A percentile compares a stretch with the other conserved stretches of the same genome.
phyloP scores from a whole-genome alignment of 192 early-diverging fungal species.

The Rhizophagus prolifer region DNA sequence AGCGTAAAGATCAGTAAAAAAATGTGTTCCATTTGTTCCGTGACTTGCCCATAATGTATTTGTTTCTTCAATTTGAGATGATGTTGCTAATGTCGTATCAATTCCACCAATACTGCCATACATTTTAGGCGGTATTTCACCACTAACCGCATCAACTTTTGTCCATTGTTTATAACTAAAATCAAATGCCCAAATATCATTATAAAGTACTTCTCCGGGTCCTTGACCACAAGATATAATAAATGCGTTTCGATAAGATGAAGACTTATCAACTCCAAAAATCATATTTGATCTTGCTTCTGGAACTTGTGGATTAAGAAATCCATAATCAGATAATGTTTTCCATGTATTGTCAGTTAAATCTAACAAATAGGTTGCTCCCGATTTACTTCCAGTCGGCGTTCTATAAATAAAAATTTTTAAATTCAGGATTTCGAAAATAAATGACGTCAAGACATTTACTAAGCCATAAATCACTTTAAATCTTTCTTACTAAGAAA shows the following conservation, averaged over 20 bases:
- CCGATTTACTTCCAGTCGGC: background rate
- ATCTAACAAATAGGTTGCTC: slow-evolving; percentile 9
- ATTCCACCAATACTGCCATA: slow-evolving; percentile 20
- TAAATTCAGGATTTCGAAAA: background rate
- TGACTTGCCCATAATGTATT: slow-evolving; percentile 17
- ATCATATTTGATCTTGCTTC: slow-evolving; percentile 11
- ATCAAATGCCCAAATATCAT: slow-evolving; percentile 25
- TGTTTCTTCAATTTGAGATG: background rate
- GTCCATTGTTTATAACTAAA: slow-evolving; percentile 10
- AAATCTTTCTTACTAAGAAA: no score
- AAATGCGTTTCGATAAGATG: slow-evolving; percentile 11
- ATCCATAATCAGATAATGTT: no score
- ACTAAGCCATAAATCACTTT: background rate
- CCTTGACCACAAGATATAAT: slow-evolving; percentile 8
- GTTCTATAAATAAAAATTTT: slow-evolving; percentile 14
- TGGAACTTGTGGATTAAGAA: background rate
- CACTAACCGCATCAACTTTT: background rate
- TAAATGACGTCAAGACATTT: background rate
- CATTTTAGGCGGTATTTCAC: background rate
- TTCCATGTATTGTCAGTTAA: slow-evolving; percentile 1
- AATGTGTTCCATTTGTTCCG: slow-evolving; percentile 7
- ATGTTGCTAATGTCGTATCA: background rate
- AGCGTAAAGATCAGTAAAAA: slow-evolving; percentile 4
- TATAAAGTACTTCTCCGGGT: background rate
- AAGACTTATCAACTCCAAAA: slow-evolving; percentile 10